phyloP scores from a whole-genome alignment of 345 rosid species.

The Linum usitatissimum region DNA sequence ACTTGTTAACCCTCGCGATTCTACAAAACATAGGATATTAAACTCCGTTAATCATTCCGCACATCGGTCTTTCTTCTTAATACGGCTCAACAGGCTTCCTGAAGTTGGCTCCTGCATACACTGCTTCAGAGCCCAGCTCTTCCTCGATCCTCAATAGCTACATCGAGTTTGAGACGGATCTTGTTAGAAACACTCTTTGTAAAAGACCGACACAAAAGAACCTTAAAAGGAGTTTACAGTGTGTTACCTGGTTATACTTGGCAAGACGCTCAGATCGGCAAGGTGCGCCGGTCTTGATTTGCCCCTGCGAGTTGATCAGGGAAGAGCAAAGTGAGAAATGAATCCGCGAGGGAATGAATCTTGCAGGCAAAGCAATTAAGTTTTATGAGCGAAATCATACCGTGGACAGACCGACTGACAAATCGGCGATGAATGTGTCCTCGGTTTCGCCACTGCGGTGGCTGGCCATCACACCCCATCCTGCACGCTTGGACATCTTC shows the following conservation, averaged over 20 bases:
- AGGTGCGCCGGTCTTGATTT: constrained; percentile 60
- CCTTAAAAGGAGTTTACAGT: no score
- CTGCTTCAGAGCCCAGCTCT: constrained; percentile 79
- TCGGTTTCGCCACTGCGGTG: constrained; percentile 53
- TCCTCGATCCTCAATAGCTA: constrained; percentile 89
- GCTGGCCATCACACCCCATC: constrained; percentile 55
- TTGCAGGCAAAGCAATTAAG: neutral
- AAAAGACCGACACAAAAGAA: neutral
- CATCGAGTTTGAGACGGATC: neutral
- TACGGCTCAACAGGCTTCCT: constrained; percentile 84
- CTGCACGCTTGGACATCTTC: constrained; percentile 40
- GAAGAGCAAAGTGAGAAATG: neutral
- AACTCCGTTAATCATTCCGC: no score
- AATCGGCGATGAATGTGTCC: constrained; percentile 51
- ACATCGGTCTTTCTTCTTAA: constrained; percentile 20
- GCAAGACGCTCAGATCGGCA: constrained; percentile 71
- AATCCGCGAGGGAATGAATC: neutral
- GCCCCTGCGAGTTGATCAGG: constrained; percentile 30
- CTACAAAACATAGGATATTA: no score
- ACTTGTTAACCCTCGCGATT: no score
- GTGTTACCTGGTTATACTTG: constrained; percentile 53
- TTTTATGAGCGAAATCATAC: constrained; percentile 12
- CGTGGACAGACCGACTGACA: constrained; percentile 46
- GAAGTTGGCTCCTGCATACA: constrained; percentile 79
- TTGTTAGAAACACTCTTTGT: no score